Percentiles rank a stretch among this genome's conserved stretches.
phyloP scores from a whole-genome alignment of 2,329 filamentous ascomycete species.

The Neopestalotiopsis rosae region DNA sequence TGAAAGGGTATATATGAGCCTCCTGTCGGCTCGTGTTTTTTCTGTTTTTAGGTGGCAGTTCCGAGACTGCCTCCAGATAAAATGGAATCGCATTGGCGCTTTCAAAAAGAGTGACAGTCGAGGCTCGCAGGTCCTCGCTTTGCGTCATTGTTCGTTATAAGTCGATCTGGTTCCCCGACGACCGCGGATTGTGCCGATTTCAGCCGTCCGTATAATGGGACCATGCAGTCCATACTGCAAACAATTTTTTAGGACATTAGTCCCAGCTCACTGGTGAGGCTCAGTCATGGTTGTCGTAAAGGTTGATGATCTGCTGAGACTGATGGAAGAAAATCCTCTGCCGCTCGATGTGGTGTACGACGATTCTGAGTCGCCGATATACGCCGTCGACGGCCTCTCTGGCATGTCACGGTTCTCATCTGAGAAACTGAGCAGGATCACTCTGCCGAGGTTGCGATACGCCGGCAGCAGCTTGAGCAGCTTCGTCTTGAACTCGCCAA shows the following conservation, averaged over 20 bases:
- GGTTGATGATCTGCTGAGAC: slow-evolving; percentile 7
- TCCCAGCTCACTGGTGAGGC: not conserved
- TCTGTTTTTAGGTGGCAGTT: too few relatives aligned
- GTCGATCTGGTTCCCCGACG: not conserved
- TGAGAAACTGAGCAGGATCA: slow-evolving; percentile 6
- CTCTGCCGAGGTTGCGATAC: slow-evolving; percentile 16
- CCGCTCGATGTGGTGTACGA: not conserved
- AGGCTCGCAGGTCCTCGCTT: too few relatives aligned
- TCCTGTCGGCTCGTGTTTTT: not conserved
- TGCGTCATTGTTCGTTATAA: not conserved
- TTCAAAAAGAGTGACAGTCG: too few relatives aligned
- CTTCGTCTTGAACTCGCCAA: slow-evolving; percentile 18
- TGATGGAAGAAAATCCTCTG: not conserved
- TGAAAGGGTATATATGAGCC: not conserved
- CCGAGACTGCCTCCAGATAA: too few relatives aligned
- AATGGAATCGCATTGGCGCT: too few relatives aligned
- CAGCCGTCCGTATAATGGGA: not conserved
- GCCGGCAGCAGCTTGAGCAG: slow-evolving; percentile 15
- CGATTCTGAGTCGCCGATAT: slow-evolving; percentile 4
- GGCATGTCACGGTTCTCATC: not conserved
- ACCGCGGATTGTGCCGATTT: not conserved
- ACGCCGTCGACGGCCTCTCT: not conserved
- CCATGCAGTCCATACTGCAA: not conserved
- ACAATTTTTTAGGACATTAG: not conserved
- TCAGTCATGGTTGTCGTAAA: slow-evolving; percentile 2